These are phyloP conservation scores for Hypoxylon lienhwacheense DNA, from an alignment of 495 filamentous ascomycete species.

Conservation along the genomic window DNA sequence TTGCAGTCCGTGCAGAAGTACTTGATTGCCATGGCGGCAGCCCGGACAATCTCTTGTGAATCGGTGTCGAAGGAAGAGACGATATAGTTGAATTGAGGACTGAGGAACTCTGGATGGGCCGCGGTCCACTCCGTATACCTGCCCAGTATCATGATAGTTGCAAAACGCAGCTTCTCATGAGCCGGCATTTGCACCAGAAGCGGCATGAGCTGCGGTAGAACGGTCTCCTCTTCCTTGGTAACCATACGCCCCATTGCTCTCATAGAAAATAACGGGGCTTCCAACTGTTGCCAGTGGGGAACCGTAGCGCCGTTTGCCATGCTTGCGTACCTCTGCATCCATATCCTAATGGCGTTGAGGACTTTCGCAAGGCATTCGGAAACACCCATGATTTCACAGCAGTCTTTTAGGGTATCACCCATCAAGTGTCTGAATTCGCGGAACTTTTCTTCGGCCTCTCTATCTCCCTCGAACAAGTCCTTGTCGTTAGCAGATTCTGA, in stretches of 20 bases:
- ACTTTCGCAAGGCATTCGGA: constrained; percentile 87
- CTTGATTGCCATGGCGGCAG: constrained; percentile 90
- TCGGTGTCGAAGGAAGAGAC: constrained; percentile 83
- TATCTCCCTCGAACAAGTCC: constrained; percentile 93
- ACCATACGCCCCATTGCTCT: constrained; percentile 98
- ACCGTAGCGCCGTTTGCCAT: constrained; percentile 73
- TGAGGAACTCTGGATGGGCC: constrained; percentile 85
- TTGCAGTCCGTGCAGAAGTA: constrained; percentile 96
- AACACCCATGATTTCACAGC: constrained; percentile 92
- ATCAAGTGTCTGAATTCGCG: constrained; percentile 94
- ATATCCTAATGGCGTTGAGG: constrained; percentile 77
- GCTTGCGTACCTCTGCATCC: constrained; percentile 79
- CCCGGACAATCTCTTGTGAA: constrained; percentile 84
- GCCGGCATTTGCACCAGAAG: constrained; percentile 90
- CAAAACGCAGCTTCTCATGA: constrained; percentile 95
- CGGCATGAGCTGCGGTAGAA: constrained; percentile 87
- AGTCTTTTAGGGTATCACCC: constrained; percentile 97
- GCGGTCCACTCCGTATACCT: constrained; percentile 98
- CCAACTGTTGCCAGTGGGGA: constrained; percentile 94
- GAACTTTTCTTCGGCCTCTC: constrained; percentile 96
- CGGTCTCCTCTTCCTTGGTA: constrained; percentile 76
- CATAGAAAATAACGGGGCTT: constrained; percentile 93
- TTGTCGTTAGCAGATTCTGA: constrained; percentile 69
- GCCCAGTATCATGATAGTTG: constrained; percentile 93
- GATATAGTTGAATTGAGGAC: constrained; percentile 91